These are phyloP conservation scores for Monotropa hypopitys DNA, from an alignment of 179 eudicot genomes.

Conservation along the genomic window DNA sequence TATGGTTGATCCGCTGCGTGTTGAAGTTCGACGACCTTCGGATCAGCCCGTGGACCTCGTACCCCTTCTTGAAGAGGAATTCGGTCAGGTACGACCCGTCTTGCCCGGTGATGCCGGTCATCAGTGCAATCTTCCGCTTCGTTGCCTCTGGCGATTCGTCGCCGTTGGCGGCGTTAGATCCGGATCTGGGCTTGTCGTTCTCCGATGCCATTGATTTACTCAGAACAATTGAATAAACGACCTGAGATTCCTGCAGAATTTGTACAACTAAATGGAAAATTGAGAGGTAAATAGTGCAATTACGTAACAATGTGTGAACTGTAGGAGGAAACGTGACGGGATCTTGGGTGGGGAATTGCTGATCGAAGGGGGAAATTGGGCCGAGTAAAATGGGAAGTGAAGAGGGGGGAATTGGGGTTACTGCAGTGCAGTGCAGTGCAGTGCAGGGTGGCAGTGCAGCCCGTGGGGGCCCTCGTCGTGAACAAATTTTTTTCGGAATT, in stretches of 20 bases:
- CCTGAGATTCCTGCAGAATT: not conserved
- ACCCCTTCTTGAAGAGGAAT: conserved; percentile 54
- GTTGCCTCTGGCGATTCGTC: conserved; percentile 4
- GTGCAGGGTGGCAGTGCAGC: no score
- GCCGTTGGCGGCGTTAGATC: conserved; percentile 12
- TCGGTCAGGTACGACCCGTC: conserved; percentile 97
- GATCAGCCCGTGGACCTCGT: conserved; percentile 80
- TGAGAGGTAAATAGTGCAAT: not conserved
- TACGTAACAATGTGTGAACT: not conserved
- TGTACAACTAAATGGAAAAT: not conserved
- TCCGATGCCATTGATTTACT: conserved; percentile 12
- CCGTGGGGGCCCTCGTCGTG: no score
- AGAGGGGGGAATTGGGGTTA: no score
- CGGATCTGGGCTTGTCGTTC: conserved; percentile 18
- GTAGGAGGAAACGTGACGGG: not conserved
- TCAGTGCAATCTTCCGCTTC: conserved; percentile 45
- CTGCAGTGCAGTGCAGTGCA: no score
- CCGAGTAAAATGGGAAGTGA: not conserved
- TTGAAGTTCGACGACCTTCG: conserved; percentile 92
- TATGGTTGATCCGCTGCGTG: conserved; percentile 89
- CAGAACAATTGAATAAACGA: not conserved
- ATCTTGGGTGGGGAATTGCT: not conserved
- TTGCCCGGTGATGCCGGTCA: conserved; percentile 92
- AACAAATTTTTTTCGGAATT: no score
- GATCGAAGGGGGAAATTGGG: not conserved